phyloP scores from a whole-genome alignment of 495 filamentous ascomycete genomes.

The Podospora sp. region DNA sequence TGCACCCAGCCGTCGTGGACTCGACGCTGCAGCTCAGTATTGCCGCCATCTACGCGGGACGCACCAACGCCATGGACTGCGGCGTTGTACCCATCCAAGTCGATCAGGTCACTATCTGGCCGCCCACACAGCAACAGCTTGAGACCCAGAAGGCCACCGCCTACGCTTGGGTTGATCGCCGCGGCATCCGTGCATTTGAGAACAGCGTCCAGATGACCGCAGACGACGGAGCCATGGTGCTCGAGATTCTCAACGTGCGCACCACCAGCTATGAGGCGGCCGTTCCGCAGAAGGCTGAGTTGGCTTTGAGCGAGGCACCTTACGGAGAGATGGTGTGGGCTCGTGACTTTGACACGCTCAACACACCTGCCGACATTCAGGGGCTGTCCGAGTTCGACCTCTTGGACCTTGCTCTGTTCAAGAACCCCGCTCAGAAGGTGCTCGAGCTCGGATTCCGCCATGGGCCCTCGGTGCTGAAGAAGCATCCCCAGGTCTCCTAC shows the following conservation, averaged over 20 bases:
- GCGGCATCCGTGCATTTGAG: background rate
- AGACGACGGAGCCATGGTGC: constrained; percentile 27
- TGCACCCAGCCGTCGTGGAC: constrained; percentile 47
- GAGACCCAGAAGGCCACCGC: constrained; percentile 11
- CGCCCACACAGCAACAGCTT: constrained; percentile 27
- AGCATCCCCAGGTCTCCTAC: constrained; percentile 16
- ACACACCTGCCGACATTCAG: background rate
- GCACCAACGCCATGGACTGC: constrained; percentile 33
- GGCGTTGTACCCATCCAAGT: constrained; percentile 43
- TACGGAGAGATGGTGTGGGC: constrained; percentile 28
- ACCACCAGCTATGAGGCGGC: constrained; percentile 39
- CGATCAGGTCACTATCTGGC: constrained; percentile 39
- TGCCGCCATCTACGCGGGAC: constrained; percentile 37
- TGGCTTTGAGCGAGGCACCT: constrained; percentile 15
- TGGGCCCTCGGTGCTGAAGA: constrained; percentile 12
- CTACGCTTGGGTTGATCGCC: background rate
- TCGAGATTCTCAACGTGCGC: constrained; percentile 36
- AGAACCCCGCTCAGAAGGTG: constrained; percentile 23
- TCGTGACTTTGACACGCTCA: constrained; percentile 24
- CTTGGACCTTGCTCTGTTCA: constrained; percentile 24
- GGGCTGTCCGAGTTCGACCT: constrained; percentile 1
- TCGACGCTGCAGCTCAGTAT: constrained; percentile 41
- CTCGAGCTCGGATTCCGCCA: constrained; percentile 13
- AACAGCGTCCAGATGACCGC: background rate
- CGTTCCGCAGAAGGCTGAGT: constrained; percentile 29